phyloP scores from a whole-genome alignment of 257 asterid species.

The Solanum sparsipilum region DNA sequence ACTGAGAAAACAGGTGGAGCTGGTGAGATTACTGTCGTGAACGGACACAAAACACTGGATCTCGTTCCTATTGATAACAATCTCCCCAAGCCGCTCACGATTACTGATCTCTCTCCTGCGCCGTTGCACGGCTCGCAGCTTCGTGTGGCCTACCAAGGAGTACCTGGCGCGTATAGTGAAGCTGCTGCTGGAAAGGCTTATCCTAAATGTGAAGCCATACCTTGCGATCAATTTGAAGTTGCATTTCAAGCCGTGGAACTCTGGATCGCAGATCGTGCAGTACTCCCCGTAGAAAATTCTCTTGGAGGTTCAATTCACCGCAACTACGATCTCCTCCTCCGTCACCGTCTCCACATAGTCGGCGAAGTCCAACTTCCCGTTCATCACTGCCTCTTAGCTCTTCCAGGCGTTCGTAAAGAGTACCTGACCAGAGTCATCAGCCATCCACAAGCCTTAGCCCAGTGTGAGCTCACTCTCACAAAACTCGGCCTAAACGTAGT shows the following conservation, averaged over 20 bases:
- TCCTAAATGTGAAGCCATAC: slow-evolving; percentile 74
- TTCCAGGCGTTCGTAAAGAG: slow-evolving; percentile 61
- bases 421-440: slow-evolving; percentile 61
- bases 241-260: slow-evolving; percentile 87
- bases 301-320: slow-evolving; percentile 91
- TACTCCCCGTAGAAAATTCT: slow-evolving; percentile 82
- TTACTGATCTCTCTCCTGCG: slow-evolving; percentile 77
- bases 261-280: slow-evolving; percentile 89
- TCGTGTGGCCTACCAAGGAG: slow-evolving; percentile 89
- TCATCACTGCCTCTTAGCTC: slow-evolving; percentile 82
- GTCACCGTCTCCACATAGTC: slow-evolving; percentile 92
- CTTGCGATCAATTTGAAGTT: slow-evolving; percentile 87
- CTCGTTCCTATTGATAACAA: slow-evolving; percentile 38
- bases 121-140: slow-evolving; percentile 74
- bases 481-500: slow-evolving; percentile 43
- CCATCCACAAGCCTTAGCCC: slow-evolving; percentile 86
- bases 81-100: slow-evolving; percentile 46
- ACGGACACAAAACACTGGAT: slow-evolving; percentile 59
- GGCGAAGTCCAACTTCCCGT: slow-evolving; percentile 88
- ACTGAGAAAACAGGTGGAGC: slow-evolving; percentile 41
- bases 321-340: slow-evolving; percentile 89
- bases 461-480: slow-evolving; percentile 76
- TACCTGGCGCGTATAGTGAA: slow-evolving; percentile 88
- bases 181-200: slow-evolving; percentile 87
- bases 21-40: slow-evolving; percentile 48